phyloP scores from a whole-genome alignment of 345 rosid genomes.

The Trapa bicornis region DNA sequence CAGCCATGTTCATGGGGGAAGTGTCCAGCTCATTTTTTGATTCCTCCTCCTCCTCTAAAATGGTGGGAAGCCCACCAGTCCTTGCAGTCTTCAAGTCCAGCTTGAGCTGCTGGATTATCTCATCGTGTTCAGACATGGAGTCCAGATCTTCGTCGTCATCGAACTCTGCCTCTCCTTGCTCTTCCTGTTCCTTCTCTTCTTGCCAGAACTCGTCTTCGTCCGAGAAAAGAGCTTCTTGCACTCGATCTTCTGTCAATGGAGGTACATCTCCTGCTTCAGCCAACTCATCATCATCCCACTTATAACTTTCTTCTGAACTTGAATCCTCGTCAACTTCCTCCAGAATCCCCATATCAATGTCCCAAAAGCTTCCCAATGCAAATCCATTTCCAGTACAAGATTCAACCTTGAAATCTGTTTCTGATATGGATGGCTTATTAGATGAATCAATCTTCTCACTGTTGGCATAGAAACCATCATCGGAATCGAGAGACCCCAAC shows the following conservation, averaged over 20 bases:
- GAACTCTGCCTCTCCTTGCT: background rate
- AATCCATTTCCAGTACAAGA: background rate
- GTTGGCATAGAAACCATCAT: background rate
- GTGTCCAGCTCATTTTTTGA: constrained; percentile 7
- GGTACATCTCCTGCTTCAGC: background rate
- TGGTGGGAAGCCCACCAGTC: constrained; percentile 71
- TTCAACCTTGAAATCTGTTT: background rate
- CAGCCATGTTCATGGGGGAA: constrained; percentile 9
- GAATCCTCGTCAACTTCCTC: constrained; percentile 4
- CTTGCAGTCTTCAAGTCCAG: constrained; percentile 48
- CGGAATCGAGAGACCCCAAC: background rate
- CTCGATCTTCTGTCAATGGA: constrained; percentile 1
- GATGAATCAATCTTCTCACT: constrained; percentile 1
- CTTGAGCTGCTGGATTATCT: constrained; percentile 49
- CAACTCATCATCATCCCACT: constrained; percentile 1
- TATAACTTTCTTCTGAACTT: background rate
- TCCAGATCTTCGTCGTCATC: constrained; percentile 22
- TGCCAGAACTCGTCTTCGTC: constrained; percentile 8
- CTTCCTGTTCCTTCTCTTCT: constrained; percentile 8
- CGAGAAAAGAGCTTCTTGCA: constrained; percentile 15
- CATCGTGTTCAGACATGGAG: constrained; percentile 34
- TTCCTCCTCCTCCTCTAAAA: constrained; percentile 75
- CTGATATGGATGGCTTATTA: background rate
- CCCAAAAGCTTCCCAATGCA: background rate
- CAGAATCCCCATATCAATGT: background rate